These are phyloP conservation scores for Chaetomium fimeti DNA, from an alignment of 495 filamentous ascomycete species.

Conservation along the genomic window DNA sequence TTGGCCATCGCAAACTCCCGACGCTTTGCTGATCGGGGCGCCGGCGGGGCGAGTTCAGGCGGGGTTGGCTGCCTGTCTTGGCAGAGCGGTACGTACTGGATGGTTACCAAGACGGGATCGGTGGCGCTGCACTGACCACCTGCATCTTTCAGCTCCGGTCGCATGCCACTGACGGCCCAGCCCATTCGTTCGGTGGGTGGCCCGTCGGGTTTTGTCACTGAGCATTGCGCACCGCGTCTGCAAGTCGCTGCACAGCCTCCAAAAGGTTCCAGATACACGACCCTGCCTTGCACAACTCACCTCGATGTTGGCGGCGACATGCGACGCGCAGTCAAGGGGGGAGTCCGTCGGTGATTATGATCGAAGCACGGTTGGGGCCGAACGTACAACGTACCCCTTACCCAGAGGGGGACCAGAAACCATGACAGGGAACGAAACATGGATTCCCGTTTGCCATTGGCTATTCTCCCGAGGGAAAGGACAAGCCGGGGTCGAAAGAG, in stretches of 20 bases:
- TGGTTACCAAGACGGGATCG: slow-evolving; percentile 18
- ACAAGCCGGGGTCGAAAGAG: not conserved
- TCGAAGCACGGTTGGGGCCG: slow-evolving; percentile 1
- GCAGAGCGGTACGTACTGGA: slow-evolving; percentile 16
- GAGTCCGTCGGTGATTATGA: not conserved
- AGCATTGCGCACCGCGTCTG: slow-evolving; percentile 40
- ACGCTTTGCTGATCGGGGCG: not conserved
- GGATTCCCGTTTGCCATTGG: slow-evolving; percentile 18
- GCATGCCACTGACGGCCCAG: slow-evolving; percentile 29
- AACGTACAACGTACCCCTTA: not conserved
- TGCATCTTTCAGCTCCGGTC: slow-evolving; percentile 50
- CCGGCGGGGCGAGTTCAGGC: slow-evolving; percentile 12
- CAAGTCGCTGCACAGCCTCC: slow-evolving; percentile 49
- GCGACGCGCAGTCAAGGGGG: slow-evolving; percentile 18
- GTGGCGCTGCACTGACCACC: slow-evolving; percentile 46
- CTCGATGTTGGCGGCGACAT: slow-evolving; percentile 19
- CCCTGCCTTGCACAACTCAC: slow-evolving; percentile 2
- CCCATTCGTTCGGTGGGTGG: slow-evolving; percentile 39
- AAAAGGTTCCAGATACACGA: slow-evolving; percentile 5
- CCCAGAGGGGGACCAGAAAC: not conserved
- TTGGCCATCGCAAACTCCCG: slow-evolving; percentile 1
- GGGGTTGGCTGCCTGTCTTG: slow-evolving; percentile 21
- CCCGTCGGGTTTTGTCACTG: slow-evolving; percentile 35
- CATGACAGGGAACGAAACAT: not conserved
- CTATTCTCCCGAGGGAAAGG: not conserved